A percentile compares a stretch with the other conserved stretches of the same genome.
These are phyloP conservation scores for Pelargonium nanum DNA, from an alignment of 345 rosid genomes.

Conservation along the genomic window DNA sequence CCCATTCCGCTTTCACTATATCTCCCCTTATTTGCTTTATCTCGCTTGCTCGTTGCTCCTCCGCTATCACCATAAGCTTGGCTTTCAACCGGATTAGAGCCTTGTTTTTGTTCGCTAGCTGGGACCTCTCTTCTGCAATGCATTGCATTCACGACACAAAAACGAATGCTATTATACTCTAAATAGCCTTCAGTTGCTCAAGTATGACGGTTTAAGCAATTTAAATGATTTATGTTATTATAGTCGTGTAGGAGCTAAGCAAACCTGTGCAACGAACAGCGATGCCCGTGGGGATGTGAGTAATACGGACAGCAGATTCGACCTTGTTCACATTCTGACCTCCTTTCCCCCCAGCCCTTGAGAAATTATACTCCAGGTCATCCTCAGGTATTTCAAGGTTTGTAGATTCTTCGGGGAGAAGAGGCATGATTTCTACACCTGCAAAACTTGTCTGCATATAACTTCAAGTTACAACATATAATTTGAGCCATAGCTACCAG, in stretches of 20 bases:
- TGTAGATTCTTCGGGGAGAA: constrained; percentile 70
- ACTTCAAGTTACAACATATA: too few relatives aligned
- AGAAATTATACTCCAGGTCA: constrained; percentile 67
- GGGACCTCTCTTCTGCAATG: constrained; percentile 80
- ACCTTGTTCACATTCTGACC: constrained; percentile 97
- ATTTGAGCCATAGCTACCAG: too few relatives aligned
- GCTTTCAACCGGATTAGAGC: constrained; percentile 77
- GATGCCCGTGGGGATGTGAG: constrained; percentile 83
- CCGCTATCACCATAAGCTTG: constrained; percentile 75
- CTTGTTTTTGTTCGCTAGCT: constrained; percentile 76
- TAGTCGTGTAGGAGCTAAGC: neutral
- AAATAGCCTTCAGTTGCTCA: neutral
- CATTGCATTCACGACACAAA: neutral
- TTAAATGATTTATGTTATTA: too few relatives aligned
- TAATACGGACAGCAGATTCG: constrained; percentile 85
- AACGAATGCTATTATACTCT: neutral
- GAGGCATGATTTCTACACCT: constrained; percentile 92
- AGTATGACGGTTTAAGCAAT: neutral
- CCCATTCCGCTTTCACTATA: constrained; percentile 95
- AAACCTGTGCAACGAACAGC: constrained; percentile 82
- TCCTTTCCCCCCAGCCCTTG: constrained; percentile 96
- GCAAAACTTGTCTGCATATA: constrained; percentile 72
- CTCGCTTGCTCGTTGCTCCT: constrained; percentile 83
- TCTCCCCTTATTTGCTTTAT: constrained; percentile 94
- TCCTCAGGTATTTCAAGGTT: constrained; percentile 78